phyloP scores from a whole-genome alignment of 179 eudicot species.

The Beta corolliflora region DNA sequence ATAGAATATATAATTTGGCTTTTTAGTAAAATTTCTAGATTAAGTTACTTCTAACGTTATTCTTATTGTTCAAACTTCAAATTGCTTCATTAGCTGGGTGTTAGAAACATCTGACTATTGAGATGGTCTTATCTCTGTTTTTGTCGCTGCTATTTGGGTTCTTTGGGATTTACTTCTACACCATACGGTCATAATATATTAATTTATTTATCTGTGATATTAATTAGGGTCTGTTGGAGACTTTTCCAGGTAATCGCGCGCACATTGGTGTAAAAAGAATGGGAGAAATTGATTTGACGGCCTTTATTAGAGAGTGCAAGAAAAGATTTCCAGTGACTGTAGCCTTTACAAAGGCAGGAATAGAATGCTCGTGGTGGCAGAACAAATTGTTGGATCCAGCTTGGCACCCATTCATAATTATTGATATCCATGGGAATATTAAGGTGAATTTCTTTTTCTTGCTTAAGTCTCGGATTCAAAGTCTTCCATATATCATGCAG shows the following conservation, averaged over 20 bases:
- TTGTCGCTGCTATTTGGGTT: no score
- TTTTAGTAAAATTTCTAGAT: no score
- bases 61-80: no score
- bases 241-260: background rate
- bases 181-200: no score
- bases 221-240: background rate
- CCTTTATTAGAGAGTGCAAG: background rate
- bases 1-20: no score
- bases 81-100: no score
- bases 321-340: background rate
- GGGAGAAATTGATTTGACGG: background rate
- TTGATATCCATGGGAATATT: background rate
- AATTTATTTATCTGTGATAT: background rate
- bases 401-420: background rate
- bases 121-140: no score
- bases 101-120: no score
- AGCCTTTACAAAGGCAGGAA: background rate
- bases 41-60: no score
- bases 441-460: background rate
- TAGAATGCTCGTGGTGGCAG: background rate
- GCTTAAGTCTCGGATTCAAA: background rate
- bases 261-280: background rate
- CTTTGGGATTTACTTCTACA: no score
- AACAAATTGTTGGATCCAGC: background rate
- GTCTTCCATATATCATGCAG: no score